A percentile compares a stretch with the other conserved stretches of the same genome.
phyloP scores from a whole-genome alignment of 2,329 filamentous ascomycete genomes.

The Botrytis byssoidea region DNA sequence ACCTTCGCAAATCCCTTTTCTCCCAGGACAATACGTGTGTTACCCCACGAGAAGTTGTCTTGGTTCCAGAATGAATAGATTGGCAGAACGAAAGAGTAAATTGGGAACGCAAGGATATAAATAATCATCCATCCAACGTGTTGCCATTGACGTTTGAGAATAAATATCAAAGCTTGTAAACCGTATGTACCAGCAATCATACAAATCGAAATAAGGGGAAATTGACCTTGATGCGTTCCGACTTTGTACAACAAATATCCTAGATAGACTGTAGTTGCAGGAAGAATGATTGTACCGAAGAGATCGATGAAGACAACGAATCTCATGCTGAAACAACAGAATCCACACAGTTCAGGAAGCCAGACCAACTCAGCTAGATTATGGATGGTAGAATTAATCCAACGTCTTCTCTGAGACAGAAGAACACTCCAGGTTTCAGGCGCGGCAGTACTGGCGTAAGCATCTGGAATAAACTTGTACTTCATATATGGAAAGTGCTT shows the following conservation, averaged over 20 bases:
- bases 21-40: conserved; percentile 93
- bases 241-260: conserved; percentile 83
- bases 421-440: conserved; percentile 93
- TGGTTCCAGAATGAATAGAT: conserved; percentile 99
- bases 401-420: conserved; percentile 95
- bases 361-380: conserved; percentile 89
- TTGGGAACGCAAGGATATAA: conserved; percentile 91
- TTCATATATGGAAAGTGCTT: conserved; percentile 95
- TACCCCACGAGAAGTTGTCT: conserved; percentile 98
- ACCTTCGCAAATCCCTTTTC: conserved; percentile 89
- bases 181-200: conserved; percentile 92
- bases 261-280: conserved; percentile 83
- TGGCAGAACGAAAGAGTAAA: conserved; percentile 87
- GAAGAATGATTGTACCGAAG: conserved; percentile 86
- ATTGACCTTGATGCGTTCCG: conserved; percentile 65
- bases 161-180: conserved; percentile 93
- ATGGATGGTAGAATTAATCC: conserved; percentile 99
- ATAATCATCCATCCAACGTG: conserved; percentile 99
- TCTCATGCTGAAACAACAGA: conserved; percentile 98
- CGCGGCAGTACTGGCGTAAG: conserved; percentile 88
- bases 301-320: conserved; percentile 96
- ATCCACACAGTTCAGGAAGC: conserved; percentile 92
- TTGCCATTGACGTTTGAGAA: conserved; percentile 96
- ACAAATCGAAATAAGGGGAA: conserved; percentile 82
- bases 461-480: conserved; percentile 93